Conservation (phyloP, 2,329 filamentous ascomycete species). For the Metarhizium sp. region DNA sequence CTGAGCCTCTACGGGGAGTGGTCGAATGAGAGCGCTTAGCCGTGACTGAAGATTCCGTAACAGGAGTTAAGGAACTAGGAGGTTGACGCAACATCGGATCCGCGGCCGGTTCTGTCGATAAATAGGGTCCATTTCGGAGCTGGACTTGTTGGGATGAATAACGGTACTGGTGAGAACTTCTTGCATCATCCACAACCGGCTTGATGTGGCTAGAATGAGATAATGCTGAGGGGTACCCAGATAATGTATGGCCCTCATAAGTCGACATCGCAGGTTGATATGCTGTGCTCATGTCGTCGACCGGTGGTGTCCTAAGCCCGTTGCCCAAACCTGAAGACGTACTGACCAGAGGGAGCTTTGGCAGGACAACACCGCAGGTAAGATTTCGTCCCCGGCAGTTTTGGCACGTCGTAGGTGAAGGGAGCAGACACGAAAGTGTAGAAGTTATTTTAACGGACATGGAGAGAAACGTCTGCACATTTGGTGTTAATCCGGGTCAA, state of each 20-base stretch:
- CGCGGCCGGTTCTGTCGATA: background rate
- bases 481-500: background rate
- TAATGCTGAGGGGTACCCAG: constrained; percentile 27
- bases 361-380: constrained; percentile 11
- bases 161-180: constrained; percentile 21
- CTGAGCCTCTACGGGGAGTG: constrained; percentile 28
- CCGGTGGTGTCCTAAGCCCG: constrained; percentile 41
- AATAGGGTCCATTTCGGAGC: constrained; percentile 1
- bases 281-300: constrained; percentile 43
- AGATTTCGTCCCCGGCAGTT: constrained; percentile 11
- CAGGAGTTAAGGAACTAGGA: constrained; percentile 28
- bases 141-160: constrained; percentile 18
- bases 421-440: constrained; percentile 11
- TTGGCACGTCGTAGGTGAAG: constrained; percentile 13
- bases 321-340: constrained; percentile 13
- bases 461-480: constrained; percentile 4
- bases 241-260: constrained; percentile 36
- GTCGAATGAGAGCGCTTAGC: constrained; percentile 20
- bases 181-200: constrained; percentile 23
- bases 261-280: constrained; percentile 38
- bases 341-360: constrained; percentile 15
- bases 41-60: constrained; percentile 17
- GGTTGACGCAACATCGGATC: constrained; percentile 22
- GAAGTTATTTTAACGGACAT: constrained; percentile 20
- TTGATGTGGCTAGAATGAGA: constrained; percentile 24